phyloP scores from a whole-genome alignment of 345 rosid species.

The Moricandia arvensis region DNA sequence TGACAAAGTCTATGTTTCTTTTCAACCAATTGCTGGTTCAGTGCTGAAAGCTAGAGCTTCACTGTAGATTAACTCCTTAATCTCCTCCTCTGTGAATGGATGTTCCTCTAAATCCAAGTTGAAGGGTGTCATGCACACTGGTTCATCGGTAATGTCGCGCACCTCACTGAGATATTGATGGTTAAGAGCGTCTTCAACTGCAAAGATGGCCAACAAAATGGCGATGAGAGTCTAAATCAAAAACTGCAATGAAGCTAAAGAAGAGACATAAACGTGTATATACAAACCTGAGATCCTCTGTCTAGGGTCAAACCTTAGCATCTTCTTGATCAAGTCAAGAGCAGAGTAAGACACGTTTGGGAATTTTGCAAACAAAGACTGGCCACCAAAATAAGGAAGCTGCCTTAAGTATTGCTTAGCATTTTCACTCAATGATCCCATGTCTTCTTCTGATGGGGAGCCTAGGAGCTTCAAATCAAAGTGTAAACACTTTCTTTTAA shows the following conservation, averaged over 20 bases:
- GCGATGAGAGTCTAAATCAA: conserved; percentile 29
- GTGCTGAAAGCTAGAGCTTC: no score
- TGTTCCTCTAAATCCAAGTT: conserved; percentile 71
- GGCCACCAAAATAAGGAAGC: conserved; percentile 56
- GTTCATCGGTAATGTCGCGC: no score
- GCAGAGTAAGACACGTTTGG: conserved; percentile 69
- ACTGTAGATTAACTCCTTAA: no score
- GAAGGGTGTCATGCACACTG: conserved; percentile 70
- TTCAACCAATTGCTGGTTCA: no score
- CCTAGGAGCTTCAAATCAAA: conserved; percentile 66
- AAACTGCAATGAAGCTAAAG: no score
- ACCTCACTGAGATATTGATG: conserved; percentile 88
- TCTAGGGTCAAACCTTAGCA: no score
- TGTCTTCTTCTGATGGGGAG: conserved; percentile 79
- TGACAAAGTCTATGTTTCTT: no score
- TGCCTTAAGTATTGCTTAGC: conserved; percentile 73
- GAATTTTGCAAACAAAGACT: conserved; percentile 69
- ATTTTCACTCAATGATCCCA: conserved; percentile 69
- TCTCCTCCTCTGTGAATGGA: no score
- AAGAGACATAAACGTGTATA: no score
- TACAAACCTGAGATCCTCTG: no score
- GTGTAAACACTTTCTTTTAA: not conserved
- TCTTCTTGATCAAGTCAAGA: no score
- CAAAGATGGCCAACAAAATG: not conserved
- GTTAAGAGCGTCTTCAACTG: conserved; percentile 84